Conservation (phyloP, 257 asterid genomes). For the Rehmannia glutinosa region DNA sequence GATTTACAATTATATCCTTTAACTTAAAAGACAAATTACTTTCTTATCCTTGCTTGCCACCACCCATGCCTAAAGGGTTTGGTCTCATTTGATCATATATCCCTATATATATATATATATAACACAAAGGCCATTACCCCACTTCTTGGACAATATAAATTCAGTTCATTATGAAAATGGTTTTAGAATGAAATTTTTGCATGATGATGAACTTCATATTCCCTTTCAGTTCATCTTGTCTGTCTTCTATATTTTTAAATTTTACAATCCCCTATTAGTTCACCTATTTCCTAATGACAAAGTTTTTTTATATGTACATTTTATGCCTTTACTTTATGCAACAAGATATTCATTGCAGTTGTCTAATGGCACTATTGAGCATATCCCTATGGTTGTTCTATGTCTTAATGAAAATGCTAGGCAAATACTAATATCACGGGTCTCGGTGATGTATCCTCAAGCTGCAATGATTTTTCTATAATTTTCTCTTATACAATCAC, state of each 20-base stretch:
- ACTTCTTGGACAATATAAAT: background rate
- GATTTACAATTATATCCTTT: too few species aligned
- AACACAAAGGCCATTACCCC: background rate
- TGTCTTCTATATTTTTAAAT: background rate
- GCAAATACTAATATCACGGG: background rate
- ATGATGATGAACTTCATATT: background rate
- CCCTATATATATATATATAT: background rate
- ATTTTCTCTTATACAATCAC: background rate
- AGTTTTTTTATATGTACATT: background rate
- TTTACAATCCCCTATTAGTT: background rate
- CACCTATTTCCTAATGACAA: background rate
- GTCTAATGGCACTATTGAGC: constrained; percentile 1
- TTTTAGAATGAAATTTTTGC: background rate
- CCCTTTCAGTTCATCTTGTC: background rate
- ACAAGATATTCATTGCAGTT: constrained; percentile 1
- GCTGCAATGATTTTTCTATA: background rate
- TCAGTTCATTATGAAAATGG: background rate
- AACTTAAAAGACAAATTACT: too few species aligned
- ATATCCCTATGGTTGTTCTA: background rate
- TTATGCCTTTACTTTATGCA: background rate
- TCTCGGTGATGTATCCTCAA: background rate
- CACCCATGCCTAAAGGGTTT: too few species aligned
- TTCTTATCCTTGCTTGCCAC: too few species aligned
- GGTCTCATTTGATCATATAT: too few species aligned
- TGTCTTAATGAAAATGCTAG: constrained; percentile 1